Percentiles rank a stretch among this genome's conserved stretches.
These are phyloP conservation scores for Cydonia oblonga DNA, from an alignment of 331 rosid genomes.

Conservation along the genomic window DNA sequence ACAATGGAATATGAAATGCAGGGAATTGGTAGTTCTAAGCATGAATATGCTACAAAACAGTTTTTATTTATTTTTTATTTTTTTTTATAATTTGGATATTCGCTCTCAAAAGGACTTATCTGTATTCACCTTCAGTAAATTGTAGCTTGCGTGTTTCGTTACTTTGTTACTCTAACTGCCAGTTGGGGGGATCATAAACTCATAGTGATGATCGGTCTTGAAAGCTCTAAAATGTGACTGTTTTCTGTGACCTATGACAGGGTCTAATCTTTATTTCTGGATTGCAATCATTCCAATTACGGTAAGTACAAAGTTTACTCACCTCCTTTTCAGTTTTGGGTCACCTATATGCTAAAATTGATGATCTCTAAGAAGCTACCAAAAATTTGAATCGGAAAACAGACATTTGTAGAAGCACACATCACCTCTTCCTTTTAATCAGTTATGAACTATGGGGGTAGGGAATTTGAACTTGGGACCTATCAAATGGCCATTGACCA, in stretches of 20 bases:
- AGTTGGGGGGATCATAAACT: background rate
- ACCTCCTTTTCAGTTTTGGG: background rate
- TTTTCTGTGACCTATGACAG: slow-evolving; percentile 30
- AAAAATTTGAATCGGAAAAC: background rate
- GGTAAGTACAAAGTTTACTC: slow-evolving; percentile 32
- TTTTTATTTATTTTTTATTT: too few relatives aligned
- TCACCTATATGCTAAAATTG: background rate
- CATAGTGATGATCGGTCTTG: background rate
- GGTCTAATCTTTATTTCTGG: slow-evolving; percentile 97
- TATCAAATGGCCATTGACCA: too few relatives aligned
- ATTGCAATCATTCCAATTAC: slow-evolving; percentile 74
- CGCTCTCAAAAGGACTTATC: background rate
- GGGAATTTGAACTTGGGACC: too few relatives aligned
- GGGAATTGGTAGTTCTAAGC: too few relatives aligned
- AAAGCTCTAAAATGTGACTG: slow-evolving; percentile 1
- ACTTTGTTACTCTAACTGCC: background rate
- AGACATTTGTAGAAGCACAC: too few relatives aligned
- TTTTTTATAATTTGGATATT: too few relatives aligned
- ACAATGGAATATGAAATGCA: background rate
- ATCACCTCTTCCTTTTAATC: too few relatives aligned
- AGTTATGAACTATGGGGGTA: too few relatives aligned
- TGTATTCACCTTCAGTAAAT: background rate
- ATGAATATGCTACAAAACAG: too few relatives aligned
- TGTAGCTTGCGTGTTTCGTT: background rate
- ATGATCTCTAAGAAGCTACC: background rate